Conservation (phyloP, 768 basidiomycete genomes). For the Mrakia frigida region DNA sequence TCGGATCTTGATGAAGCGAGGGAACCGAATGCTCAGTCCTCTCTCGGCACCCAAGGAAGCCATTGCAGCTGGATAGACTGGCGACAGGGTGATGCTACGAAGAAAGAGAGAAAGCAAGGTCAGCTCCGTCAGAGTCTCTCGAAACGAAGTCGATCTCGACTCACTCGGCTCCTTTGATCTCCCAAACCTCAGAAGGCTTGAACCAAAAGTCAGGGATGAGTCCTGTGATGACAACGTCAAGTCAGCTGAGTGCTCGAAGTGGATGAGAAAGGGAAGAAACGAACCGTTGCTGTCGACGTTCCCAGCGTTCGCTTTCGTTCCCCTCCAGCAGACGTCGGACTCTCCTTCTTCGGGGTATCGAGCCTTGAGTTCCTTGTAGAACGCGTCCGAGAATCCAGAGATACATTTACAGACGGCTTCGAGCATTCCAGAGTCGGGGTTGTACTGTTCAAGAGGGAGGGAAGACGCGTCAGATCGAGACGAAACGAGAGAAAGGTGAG, state of each 20-base stretch:
- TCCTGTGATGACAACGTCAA: not conserved
- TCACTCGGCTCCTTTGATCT: constrained; percentile 57
- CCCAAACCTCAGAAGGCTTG: constrained; percentile 63
- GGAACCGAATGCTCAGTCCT: constrained; percentile 81
- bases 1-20: constrained; percentile 63
- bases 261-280: constrained; percentile 31
- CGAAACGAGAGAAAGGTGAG: not conserved
- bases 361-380: constrained; percentile 58
- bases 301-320: constrained; percentile 51
- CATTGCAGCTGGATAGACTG: constrained; percentile 72
- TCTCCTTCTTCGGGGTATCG: constrained; percentile 62
- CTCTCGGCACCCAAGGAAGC: constrained; percentile 57
- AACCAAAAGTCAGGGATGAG: constrained; percentile 48
- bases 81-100: constrained; percentile 70
- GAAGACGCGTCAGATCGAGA: not conserved
- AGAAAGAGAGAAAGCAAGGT: constrained; percentile 23
- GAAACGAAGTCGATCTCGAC: constrained; percentile 45
- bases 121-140: not conserved
- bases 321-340: constrained; percentile 54
- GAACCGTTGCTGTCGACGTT: constrained; percentile 62
- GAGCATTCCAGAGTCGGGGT: constrained; percentile 56
- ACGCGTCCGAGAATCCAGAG: constrained; percentile 73
- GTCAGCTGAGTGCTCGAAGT: too few relatives aligned
- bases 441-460: constrained; percentile 46
- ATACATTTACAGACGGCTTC: constrained; percentile 83